Base-by-base conservation (phyloP, 1,139 yeast genomes). In the Pichia norvegensis region DNA sequence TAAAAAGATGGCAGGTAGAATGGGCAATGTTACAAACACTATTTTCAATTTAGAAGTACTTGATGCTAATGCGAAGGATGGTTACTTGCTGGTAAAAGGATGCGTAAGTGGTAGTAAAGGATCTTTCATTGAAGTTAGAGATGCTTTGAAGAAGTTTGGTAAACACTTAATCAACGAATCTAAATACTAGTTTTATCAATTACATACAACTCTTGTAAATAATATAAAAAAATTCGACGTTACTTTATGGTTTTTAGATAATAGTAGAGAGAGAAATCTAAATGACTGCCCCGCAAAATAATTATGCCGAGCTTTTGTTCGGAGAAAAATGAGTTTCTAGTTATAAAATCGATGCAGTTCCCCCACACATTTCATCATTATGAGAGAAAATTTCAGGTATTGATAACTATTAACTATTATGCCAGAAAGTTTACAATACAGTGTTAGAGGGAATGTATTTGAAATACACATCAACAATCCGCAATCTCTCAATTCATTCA, bases 1-100 rank as follows among this genome's bases (percentile, higher is more conserved):
- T 35, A 90, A 87, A 72, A 92, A 88, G 68, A 90, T 94, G 97
- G 95, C 98, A 29, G 98, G 98, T 54, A 85, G 86, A 67, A 84
- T 90, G 95, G 98, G 98, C 55, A 80, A 77, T 51, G 72, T 76
- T 49, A 74, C 72, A 56, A 76, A 78, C 54, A 92, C 98, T 4
- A 78, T 80, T 33, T 85, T 79, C 62, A 88, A 88, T 64, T 73
- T 81, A 38, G 74, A 81, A 63, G 84, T 94, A 21, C 70, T 92
- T 61, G 84, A 84, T 61, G 82, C 81, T 17, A 90, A 86, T 62
- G 86, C 81, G 41, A 88, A 76, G 44, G 79, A 82, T 50, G 96
- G 95, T 11, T 79, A 86, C 47, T 70, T 92, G 49, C 72, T 90
- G 46, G 81, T 92, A 43, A 85, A 85, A 68, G 98, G 98, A 42